These are phyloP conservation scores for Yamadazyma songkhlaensis DNA, from an alignment of 1,139 yeast genomes.

Conservation along the genomic window DNA sequence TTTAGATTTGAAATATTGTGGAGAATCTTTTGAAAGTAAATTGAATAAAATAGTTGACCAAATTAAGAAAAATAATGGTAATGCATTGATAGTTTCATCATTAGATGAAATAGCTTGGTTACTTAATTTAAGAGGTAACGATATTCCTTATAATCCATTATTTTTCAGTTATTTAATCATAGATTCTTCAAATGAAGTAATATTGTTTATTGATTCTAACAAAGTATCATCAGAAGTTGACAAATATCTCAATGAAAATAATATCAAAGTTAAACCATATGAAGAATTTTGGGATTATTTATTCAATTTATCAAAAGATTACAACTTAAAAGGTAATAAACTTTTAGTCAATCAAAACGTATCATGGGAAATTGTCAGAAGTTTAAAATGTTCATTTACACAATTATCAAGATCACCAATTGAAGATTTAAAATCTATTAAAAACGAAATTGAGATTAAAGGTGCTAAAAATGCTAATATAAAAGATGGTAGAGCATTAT, in stretches of 20 bases:
- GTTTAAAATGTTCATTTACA: constrained; percentile 38
- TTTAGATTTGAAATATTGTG: constrained; percentile 46
- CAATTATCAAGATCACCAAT: constrained; percentile 58
- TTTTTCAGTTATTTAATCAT: constrained; percentile 78
- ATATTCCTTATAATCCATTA: constrained; percentile 84
- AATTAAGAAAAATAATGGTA: constrained; percentile 40
- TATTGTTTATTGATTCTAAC: constrained; percentile 48
- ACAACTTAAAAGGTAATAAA: constrained; percentile 36
- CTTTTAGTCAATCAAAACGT: constrained; percentile 63
- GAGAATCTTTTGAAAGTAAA: constrained; percentile 46
- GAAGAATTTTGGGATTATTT: constrained; percentile 55
- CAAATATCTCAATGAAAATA: constrained; percentile 32
- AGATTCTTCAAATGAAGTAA: constrained; percentile 38
- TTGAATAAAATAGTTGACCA: constrained; percentile 42
- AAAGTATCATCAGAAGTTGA: constrained; percentile 30
- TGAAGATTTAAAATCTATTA: constrained; percentile 73
- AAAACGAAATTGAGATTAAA: constrained; percentile 66
- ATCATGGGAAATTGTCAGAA: constrained; percentile 79
- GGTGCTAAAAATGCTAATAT: constrained; percentile 81
- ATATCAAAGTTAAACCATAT: constrained; percentile 52
- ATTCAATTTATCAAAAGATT: constrained; percentile 37
- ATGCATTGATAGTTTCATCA: constrained; percentile 61
- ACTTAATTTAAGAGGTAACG: constrained; percentile 77
- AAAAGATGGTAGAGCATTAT: constrained; percentile 83
- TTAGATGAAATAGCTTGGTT: constrained; percentile 91